Evolutionary conservation across 345 rosid species (phyloP), one percentile per base, ranked within the genome.

Genomic region (Eutrema heterophyllum): DNA sequence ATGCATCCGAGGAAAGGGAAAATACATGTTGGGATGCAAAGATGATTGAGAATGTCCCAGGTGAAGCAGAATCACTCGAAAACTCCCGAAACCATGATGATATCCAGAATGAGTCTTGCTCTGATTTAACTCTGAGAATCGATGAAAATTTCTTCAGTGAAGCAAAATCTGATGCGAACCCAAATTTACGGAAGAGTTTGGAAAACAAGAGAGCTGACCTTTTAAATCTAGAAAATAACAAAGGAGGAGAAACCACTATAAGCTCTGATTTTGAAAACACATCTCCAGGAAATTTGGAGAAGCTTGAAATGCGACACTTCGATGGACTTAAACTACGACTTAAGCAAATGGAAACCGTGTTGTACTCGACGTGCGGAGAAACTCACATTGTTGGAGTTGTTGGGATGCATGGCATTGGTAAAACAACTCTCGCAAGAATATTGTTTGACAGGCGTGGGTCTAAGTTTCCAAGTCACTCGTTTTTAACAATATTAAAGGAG

Each of bases 361-460:
- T 68, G 53, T 68, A 29, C 53, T 54, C 43, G 14, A 57, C 5
- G 5, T 7, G 9, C 0, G 59, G 59, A 30, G 12, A 40, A 41
- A 72, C 76, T 72, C 49, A 6, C 3, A 51, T 72, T 62, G 6
- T 63, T 51, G 76, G 76, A 63, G 68, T 72, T 29, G 69, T 62
- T 30, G 76, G 76, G 1, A 72, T 72, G 70, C 38, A 10, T 0
- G 63, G 69, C 3, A 72, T 52, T 72, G 76, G 76, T 41, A 63
- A 72, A 52, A 61, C 70, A 1, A 32, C 69, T 41, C 76, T 72
- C 0, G 63, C 68, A 0, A 43, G 4, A 60, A 41, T 5, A n/a
- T 5, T 72, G 27, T 8, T 39, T 13, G 44, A 14, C 3, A 72
- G 29, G 16, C 65, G 63, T 50, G 51, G 62, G 41, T 62, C 33